A percentile compares a stretch with the other conserved stretches of the same genome.
Evolutionary conservation across 176 grass and related monocot genomes (phyloP).

Genomic region (Sorghum bicolor): DNA sequence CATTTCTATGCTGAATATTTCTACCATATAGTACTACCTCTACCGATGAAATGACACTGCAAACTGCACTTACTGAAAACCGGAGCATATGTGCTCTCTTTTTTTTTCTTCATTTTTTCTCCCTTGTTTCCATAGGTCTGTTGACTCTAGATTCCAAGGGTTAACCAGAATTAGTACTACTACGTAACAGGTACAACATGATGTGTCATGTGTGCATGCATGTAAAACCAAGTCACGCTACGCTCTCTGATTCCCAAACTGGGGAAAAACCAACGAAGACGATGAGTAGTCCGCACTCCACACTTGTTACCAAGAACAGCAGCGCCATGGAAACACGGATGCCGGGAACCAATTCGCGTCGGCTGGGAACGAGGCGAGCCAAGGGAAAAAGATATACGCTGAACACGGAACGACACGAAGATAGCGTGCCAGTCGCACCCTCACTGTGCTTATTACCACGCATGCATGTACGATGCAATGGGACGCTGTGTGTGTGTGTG

Average conservation of each 20-base stretch:
- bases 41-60: neutral
- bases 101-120: neutral
- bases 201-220: too few relatives aligned
- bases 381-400: conserved; percentile 10
- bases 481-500: neutral
- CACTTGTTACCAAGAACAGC: conserved; percentile 37
- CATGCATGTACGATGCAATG: neutral
- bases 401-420: conserved; percentile 15
- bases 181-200: neutral
- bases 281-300: conserved; percentile 44
- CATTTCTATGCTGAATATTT: neutral
- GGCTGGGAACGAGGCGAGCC: conserved; percentile 27
- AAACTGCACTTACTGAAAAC: neutral
- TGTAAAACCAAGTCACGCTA: conserved; percentile 16
- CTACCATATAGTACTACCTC: too few relatives aligned
- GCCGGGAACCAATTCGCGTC: conserved; percentile 27
- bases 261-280: conserved; percentile 21
- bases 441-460: neutral
- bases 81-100: neutral
- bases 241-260: conserved; percentile 31
- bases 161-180: conserved; percentile 9
- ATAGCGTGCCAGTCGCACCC: neutral
- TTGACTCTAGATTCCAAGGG: conserved; percentile 6
- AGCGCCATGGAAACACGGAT: conserved; percentile 41
- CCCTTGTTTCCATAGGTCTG: neutral